Percentiles rank a stretch among this genome's conserved stretches.
phyloP scores from a whole-genome alignment of 2,329 filamentous ascomycete species.

The Trichoderma endophyticum region DNA sequence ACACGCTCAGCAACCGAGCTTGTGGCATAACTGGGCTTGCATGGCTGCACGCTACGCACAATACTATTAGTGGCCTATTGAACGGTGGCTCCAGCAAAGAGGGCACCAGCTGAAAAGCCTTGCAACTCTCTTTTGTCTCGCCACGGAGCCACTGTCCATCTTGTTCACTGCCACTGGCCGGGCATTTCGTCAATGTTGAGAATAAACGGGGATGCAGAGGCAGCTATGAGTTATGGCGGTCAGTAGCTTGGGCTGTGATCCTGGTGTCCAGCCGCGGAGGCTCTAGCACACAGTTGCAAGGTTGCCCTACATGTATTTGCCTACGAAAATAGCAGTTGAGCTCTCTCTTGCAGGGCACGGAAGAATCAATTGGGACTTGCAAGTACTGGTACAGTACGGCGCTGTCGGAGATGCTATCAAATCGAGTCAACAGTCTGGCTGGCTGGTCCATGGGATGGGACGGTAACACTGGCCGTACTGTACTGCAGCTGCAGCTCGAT shows the following conservation, averaged over 20 bases:
- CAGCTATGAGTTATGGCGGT: slow-evolving; percentile 1
- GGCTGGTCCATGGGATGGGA: background rate
- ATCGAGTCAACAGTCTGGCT: background rate
- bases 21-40: background rate
- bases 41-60: slow-evolving; percentile 3
- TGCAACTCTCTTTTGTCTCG: background rate
- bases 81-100: background rate
- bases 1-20: background rate
- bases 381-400: background rate
- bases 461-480: background rate
- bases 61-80: slow-evolving; percentile 2
- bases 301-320: background rate
- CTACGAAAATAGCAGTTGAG: background rate
- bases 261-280: background rate
- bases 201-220: background rate
- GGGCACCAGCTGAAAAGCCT: slow-evolving; percentile 8
- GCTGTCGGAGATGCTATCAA: background rate
- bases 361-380: background rate
- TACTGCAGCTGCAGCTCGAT: background rate
- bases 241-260: background rate
- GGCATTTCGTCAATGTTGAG: background rate
- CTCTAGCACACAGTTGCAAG: background rate
- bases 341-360: background rate
- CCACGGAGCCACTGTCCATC: background rate
- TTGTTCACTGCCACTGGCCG: background rate